phyloP scores from a whole-genome alignment of 2,329 filamentous ascomycete genomes.

The Tolypocladium cylindrosporum region DNA sequence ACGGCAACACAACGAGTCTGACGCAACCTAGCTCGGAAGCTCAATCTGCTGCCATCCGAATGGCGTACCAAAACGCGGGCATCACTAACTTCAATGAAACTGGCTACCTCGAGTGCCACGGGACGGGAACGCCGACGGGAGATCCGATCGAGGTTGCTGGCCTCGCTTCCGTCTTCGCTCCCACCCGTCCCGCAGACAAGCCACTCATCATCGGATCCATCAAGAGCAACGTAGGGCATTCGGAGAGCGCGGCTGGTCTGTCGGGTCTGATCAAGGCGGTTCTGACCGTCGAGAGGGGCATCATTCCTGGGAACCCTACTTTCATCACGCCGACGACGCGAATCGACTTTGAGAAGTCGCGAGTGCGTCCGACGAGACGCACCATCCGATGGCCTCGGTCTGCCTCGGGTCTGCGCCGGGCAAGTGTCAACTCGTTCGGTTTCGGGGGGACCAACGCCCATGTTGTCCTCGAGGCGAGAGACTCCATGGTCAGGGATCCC shows the following conservation, averaged over 20 bases:
- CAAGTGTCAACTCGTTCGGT: conserved; percentile 33
- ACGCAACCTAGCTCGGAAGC: too few species aligned
- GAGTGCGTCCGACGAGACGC: too few species aligned
- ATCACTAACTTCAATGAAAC: conserved; percentile 6
- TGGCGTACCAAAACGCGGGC: conserved; percentile 3
- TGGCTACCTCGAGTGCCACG: conserved; percentile 5
- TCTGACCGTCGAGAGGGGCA: conserved; percentile 13
- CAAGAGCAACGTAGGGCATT: conserved; percentile 21
- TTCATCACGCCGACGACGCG: too few species aligned
- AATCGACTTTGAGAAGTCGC: too few species aligned
- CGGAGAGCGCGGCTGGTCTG: conserved; percentile 16
- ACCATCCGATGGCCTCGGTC: too few species aligned
- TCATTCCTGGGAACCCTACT: conserved; percentile 6
- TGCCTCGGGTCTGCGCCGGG: too few species aligned
- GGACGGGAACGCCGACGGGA: conserved; percentile 27
- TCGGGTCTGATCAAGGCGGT: conserved; percentile 16
- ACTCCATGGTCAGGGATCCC: too few species aligned
- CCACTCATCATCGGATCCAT: conserved; percentile 12
- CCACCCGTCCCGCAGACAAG: too few species aligned
- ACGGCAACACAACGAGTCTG: background rate
- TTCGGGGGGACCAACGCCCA: conserved; percentile 29
- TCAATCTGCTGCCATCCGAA: too few species aligned
- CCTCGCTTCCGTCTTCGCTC: too few species aligned
- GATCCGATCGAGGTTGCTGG: conserved; percentile 23
- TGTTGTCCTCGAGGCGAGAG: background rate